Conservation (phyloP, 306 rosid species). For the Echinosophora koreensis region DNA sequence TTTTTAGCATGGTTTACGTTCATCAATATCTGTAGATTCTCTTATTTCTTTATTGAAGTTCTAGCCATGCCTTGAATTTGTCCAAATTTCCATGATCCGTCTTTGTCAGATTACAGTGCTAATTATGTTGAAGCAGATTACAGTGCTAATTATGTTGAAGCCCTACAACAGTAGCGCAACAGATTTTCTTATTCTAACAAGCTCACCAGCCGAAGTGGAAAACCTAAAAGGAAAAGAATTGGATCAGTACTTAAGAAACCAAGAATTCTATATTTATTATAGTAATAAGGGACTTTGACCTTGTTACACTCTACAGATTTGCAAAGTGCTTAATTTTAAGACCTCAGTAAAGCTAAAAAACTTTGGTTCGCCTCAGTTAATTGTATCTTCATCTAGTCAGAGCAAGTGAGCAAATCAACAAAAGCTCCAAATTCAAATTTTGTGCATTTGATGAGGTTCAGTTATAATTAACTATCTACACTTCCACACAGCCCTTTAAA, state of each 20-base stretch:
- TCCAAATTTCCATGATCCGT: not conserved
- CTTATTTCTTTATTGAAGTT: slow-evolving; percentile 19
- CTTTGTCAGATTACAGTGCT: not conserved
- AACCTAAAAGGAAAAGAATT: not conserved
- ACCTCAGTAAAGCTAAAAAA: not conserved
- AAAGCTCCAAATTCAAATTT: not conserved
- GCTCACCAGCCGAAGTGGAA: not conserved
- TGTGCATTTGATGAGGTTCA: not conserved
- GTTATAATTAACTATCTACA: not conserved
- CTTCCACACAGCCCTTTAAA: slow-evolving; percentile 5
- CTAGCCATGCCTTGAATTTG: not conserved
- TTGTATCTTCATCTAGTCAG: not conserved
- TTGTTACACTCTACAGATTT: not conserved
- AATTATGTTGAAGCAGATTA: not conserved
- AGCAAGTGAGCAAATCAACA: slow-evolving; percentile 7
- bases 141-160: not conserved
- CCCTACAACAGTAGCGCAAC: not conserved
- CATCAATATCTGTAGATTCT: not conserved
- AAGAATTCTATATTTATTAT: not conserved
- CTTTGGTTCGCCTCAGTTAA: not conserved
- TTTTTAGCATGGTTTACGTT: no score
- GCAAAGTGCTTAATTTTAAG: not conserved
- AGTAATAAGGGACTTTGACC: not conserved
- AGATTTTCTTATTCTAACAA: not conserved
- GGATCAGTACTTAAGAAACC: slow-evolving; percentile 4